Conservation (phyloP, 2,329 filamentous ascomycete species). For the Botryosphaeria dothidea region DNA sequence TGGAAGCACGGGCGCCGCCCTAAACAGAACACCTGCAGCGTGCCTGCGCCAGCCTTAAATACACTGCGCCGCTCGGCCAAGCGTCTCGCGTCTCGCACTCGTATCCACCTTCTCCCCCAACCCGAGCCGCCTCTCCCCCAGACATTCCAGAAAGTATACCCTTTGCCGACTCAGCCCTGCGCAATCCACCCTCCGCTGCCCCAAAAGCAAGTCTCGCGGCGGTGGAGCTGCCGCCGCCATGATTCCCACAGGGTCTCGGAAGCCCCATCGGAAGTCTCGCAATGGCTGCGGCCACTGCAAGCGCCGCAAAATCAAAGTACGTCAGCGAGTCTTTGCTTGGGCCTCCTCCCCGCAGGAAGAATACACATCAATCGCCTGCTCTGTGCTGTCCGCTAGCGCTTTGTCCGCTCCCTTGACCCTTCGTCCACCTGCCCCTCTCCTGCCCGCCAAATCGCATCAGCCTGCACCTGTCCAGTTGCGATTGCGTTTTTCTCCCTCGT, state of each 20-base stretch:
- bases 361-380: neutral
- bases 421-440: neutral
- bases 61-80: neutral
- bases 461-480: neutral
- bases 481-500: neutral
- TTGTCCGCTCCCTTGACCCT: neutral
- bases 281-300: slow-evolving; percentile 19
- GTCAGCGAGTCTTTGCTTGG: neutral
- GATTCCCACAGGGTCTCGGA: slow-evolving; percentile 13
- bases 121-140: neutral
- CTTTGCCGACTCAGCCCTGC: neutral
- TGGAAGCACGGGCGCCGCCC: neutral
- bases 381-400: neutral
- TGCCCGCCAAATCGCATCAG: neutral
- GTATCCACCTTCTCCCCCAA: neutral
- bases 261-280: slow-evolving; percentile 13
- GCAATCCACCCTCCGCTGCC: neutral
- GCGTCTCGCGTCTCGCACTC: neutral
- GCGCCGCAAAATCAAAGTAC: slow-evolving; percentile 16
- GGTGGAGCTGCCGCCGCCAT: neutral
- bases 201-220: neutral
- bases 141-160: neutral
- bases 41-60: neutral
- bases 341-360: neutral
- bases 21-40: neutral